Conservation (phyloP, 192 early-diverging fungal species). For the Umbelopsis isabellina region DNA sequence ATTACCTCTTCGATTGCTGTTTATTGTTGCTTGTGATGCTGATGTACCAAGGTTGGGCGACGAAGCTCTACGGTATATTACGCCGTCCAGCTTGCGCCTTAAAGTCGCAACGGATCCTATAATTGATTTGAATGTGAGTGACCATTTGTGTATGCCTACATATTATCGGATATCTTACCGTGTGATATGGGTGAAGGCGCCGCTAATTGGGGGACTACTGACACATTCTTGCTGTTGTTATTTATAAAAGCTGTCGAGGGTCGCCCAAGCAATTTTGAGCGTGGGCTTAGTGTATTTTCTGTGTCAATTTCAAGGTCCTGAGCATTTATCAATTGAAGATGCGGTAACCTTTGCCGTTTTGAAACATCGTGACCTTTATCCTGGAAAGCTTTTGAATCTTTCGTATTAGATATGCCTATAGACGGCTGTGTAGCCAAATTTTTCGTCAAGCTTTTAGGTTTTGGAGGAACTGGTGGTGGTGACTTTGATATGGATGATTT, state of each 20-base stretch:
- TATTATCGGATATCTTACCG: not conserved
- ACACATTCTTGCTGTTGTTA: too few relatives aligned
- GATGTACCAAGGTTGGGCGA: constrained; percentile 3
- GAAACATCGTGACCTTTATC: too few relatives aligned
- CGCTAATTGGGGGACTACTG: too few relatives aligned
- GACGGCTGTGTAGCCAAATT: constrained; percentile 42
- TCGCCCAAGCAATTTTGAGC: too few relatives aligned
- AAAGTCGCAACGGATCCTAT: constrained; percentile 15
- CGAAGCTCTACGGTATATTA: constrained; percentile 8
- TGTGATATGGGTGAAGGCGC: not conserved
- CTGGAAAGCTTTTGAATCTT: too few relatives aligned
- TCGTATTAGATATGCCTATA: too few relatives aligned
- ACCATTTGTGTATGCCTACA: not conserved
- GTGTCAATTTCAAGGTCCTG: too few relatives aligned
- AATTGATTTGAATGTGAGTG: constrained; percentile 27
- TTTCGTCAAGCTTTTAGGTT: constrained; percentile 38
- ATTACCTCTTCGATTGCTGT: constrained; percentile 16
- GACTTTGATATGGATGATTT: not conserved
- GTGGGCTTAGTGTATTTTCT: too few relatives aligned
- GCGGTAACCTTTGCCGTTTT: too few relatives aligned
- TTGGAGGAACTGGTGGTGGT: constrained; percentile 49
- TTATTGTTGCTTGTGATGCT: not conserved
- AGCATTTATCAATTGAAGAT: too few relatives aligned
- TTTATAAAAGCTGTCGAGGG: too few relatives aligned
- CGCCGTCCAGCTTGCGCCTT: constrained; percentile 4